phyloP scores from a whole-genome alignment of 345 rosid species.

The Euphorbia lathyris region DNA sequence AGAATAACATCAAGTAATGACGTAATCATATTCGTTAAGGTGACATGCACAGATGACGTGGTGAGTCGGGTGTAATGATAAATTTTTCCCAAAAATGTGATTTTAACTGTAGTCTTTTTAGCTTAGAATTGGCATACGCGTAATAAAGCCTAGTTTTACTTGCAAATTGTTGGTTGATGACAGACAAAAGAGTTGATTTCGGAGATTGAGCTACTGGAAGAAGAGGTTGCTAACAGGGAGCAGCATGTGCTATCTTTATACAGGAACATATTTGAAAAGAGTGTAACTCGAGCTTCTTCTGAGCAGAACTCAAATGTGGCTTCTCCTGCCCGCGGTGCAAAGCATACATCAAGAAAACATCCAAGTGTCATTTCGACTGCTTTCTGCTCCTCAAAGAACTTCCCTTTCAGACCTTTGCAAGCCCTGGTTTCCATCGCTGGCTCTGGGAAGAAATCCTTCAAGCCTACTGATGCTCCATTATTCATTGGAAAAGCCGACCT shows the following conservation, averaged over 20 bases:
- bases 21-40: no score
- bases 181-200: conserved; percentile 78
- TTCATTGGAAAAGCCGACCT: conserved; percentile 31
- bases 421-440: conserved; percentile 46
- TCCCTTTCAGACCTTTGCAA: conserved; percentile 58
- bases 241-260: conserved; percentile 79
- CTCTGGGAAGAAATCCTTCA: conserved; percentile 40
- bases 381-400: conserved; percentile 76
- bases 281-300: conserved; percentile 54
- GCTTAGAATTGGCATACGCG: no score
- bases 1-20: no score
- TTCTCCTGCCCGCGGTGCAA: conserved; percentile 69
- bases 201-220: conserved; percentile 82
- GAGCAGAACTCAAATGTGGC: conserved; percentile 53
- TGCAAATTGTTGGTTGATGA: conserved; percentile 14
- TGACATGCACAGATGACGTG: no score
- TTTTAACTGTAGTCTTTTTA: no score
- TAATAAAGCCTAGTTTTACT: conserved; percentile 12
- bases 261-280: conserved; percentile 63
- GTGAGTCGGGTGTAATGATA: no score
- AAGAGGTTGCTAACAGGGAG: conserved; percentile 77
- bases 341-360: conserved; percentile 59
- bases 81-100: no score
- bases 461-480: conserved; percentile 34
- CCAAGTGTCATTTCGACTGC: conserved; percentile 78